Conservation (phyloP, 495 filamentous ascomycete genomes). For the Pseudevernia furfuracea region DNA sequence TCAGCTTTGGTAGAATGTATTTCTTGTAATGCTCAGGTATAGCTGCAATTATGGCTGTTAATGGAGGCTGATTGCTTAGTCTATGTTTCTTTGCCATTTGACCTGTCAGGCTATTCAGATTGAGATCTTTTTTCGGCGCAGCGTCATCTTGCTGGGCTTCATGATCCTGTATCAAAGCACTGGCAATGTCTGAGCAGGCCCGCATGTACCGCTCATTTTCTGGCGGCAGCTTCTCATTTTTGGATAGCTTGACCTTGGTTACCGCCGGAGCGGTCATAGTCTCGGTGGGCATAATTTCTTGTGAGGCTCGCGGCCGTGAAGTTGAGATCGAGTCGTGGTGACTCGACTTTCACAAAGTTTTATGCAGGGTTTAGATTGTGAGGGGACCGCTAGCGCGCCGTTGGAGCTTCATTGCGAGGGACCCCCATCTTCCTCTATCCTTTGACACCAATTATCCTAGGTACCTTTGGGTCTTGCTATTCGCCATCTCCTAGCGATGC, state of each 20-base stretch:
- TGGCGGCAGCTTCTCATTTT: constrained; percentile 68
- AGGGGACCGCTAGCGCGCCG: constrained; percentile 9
- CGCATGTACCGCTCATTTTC: constrained; percentile 91
- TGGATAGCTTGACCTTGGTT: constrained; percentile 47
- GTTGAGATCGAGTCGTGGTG: neutral
- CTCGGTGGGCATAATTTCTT: constrained; percentile 48
- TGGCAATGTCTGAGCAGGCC: constrained; percentile 91
- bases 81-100: constrained; percentile 89
- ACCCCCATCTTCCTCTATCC: constrained; percentile 17
- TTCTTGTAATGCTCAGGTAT: constrained; percentile 99
- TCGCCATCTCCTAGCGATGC: constrained; percentile 39
- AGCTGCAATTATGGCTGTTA: constrained; percentile 94
- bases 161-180: constrained; percentile 84
- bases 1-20: constrained; percentile 89
- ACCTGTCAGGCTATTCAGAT: constrained; percentile 80
- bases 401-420: constrained; percentile 13
- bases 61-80: constrained; percentile 73
- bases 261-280: constrained; percentile 52
- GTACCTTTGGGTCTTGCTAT: neutral
- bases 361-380: constrained; percentile 1
- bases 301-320: neutral
- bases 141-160: constrained; percentile 66
- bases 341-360: neutral
- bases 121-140: constrained; percentile 73
- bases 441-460: constrained; percentile 9